phyloP scores from a whole-genome alignment of 106 monocot genomes.

The Cymbidium sinense region DNA sequence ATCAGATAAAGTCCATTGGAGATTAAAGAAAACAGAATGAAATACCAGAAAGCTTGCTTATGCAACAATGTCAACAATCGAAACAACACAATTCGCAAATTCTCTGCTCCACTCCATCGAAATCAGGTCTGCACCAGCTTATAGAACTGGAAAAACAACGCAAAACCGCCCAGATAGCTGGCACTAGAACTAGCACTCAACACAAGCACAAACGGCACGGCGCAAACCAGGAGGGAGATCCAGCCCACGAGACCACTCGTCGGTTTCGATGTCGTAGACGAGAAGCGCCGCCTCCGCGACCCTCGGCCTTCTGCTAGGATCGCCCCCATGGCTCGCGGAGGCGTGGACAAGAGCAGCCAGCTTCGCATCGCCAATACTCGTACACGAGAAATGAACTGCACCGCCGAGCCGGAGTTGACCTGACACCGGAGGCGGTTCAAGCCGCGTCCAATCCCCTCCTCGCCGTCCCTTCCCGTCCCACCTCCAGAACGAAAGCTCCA shows the following conservation, averaged over 20 bases:
- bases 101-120: too few species aligned
- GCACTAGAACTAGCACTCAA: slow-evolving; percentile 33
- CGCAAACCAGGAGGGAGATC: slow-evolving; percentile 33
- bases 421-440: slow-evolving; percentile 48
- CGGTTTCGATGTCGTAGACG: slow-evolving; percentile 33
- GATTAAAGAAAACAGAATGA: background rate
- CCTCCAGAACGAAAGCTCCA: slow-evolving; percentile 84
- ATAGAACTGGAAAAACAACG: background rate
- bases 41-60: too few species aligned
- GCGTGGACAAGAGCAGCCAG: slow-evolving; percentile 43
- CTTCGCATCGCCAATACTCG: slow-evolving; percentile 39
- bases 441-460: slow-evolving; percentile 37
- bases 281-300: slow-evolving; percentile 26
- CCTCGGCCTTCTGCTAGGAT: background rate
- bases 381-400: slow-evolving; percentile 49
- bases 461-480: slow-evolving; percentile 35
- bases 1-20: background rate
- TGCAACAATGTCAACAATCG: too few species aligned
- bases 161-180: background rate
- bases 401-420: slow-evolving; percentile 26
- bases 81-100: too few species aligned
- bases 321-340: slow-evolving; percentile 12
- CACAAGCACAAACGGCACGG: slow-evolving; percentile 29
- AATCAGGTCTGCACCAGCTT: background rate
- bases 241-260: slow-evolving; percentile 37